Evolutionary conservation across 108 stramenopile species (phyloP).

Genomic region (Cylindrotheca closterium): DNA sequence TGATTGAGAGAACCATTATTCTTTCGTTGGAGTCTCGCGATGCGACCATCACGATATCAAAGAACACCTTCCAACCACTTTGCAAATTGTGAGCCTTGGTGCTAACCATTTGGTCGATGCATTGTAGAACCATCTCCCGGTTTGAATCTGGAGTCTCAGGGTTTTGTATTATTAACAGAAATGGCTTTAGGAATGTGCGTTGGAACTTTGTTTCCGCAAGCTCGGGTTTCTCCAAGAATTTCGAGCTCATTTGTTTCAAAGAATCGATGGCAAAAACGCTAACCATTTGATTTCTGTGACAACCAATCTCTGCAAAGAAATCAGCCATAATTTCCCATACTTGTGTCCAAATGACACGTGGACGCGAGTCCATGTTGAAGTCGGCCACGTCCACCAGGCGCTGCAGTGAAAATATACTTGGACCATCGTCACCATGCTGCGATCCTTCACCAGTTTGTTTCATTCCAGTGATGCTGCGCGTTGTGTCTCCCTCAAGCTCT

Average conservation of each 20-base stretch:
- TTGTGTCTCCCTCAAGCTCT: slow-evolving; percentile 83
- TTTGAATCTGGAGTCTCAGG: slow-evolving; percentile 63
- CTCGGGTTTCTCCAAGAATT: slow-evolving; percentile 98
- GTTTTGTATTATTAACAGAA: slow-evolving; percentile 80
- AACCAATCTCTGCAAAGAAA: slow-evolving; percentile 92
- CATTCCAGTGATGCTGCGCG: slow-evolving; percentile 59
- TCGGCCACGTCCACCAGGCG: slow-evolving; percentile 98
- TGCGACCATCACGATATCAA: slow-evolving; percentile 67
- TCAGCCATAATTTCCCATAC: slow-evolving; percentile 93
- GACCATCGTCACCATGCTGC: slow-evolving; percentile 61
- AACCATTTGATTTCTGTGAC: slow-evolving; percentile 88
- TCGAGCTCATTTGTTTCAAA: slow-evolving; percentile 95
- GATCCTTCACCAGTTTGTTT: slow-evolving; percentile 24
- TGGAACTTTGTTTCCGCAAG: slow-evolving; percentile 97
- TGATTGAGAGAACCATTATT: slow-evolving; percentile 67
- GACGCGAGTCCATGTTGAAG: slow-evolving; percentile 94
- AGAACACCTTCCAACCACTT: slow-evolving; percentile 92
- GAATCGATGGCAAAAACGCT: slow-evolving; percentile 98
- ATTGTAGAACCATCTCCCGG: slow-evolving; percentile 80
- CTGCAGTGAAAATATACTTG: slow-evolving; percentile 95
- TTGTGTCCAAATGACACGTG: slow-evolving; percentile 93
- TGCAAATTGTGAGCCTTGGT: slow-evolving; percentile 74
- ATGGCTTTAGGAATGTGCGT: slow-evolving; percentile 92
- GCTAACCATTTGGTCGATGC: slow-evolving; percentile 85
- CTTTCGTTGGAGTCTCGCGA: slow-evolving; percentile 64